These are phyloP conservation scores for Yamadazyma blattariae DNA, from an alignment of 1,139 yeast genomes.

Conservation along the genomic window DNA sequence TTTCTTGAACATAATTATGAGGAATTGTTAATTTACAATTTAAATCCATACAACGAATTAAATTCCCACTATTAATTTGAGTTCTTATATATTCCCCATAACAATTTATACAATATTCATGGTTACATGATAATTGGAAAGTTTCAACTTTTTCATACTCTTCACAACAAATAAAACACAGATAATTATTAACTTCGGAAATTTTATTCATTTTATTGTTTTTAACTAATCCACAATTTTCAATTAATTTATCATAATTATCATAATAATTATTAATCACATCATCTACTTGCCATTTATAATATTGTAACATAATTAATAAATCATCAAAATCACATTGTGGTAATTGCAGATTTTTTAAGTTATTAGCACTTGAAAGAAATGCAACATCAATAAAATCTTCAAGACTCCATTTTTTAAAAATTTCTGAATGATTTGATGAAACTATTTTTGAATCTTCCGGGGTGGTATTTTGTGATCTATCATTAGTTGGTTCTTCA, in stretches of 20 bases:
- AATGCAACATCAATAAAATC: slow-evolving; percentile 22
- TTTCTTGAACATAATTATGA: slow-evolving; percentile 20
- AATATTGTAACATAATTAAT: slow-evolving; percentile 53
- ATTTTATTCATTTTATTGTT: slow-evolving; percentile 17
- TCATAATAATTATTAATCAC: slow-evolving; percentile 68
- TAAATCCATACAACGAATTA: slow-evolving; percentile 64
- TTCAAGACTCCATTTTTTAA: slow-evolving; percentile 27
- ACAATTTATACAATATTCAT: slow-evolving; percentile 67
- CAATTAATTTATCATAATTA: slow-evolving; percentile 41
- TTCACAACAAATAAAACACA: slow-evolving; percentile 74
- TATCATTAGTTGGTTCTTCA: slow-evolving; percentile 12
- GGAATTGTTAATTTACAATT: slow-evolving; percentile 32
- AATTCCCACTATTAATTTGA: slow-evolving; percentile 50
- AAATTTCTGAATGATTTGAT: slow-evolving; percentile 6
- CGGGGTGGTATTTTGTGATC: slow-evolving; percentile 2
- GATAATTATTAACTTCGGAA: slow-evolving; percentile 24
- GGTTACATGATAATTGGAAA: slow-evolving; percentile 65
- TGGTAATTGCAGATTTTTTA: slow-evolving; percentile 25
- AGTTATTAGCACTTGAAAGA: slow-evolving; percentile 16
- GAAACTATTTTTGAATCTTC: slow-evolving; percentile 1
- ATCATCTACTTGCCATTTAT: slow-evolving; percentile 73
- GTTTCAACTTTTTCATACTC: slow-evolving; percentile 34
- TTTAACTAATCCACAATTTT: slow-evolving; percentile 45
- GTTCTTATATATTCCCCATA: slow-evolving; percentile 57
- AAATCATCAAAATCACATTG: slow-evolving; percentile 41